Evolutionary conservation across 2,329 filamentous ascomycete genomes (phyloP).

Genomic region (Arthrinium phaeospermum): DNA sequence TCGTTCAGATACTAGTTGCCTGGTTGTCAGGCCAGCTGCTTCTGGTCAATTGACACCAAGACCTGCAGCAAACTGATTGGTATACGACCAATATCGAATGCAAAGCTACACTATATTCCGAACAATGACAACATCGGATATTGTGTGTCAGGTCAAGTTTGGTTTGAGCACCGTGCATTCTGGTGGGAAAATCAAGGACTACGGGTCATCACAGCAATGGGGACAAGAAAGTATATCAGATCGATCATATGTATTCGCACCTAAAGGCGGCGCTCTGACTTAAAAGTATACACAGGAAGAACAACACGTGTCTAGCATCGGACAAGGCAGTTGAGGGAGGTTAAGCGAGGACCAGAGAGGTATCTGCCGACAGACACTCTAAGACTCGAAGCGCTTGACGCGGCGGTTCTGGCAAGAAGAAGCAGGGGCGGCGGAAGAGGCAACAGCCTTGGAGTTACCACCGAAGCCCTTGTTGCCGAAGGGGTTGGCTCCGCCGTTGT

Average conservation of each 20-base stretch:
- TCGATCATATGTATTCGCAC: constrained; percentile 17
- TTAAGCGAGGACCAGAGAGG: background rate
- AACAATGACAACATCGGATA: too few species aligned
- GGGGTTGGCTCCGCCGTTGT: background rate
- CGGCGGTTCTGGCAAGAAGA: constrained; percentile 12
- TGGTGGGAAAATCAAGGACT: background rate
- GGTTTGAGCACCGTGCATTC: background rate
- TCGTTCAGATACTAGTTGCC: background rate
- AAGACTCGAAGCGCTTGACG: background rate
- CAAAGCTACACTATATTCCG: too few species aligned
- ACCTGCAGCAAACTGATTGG: background rate
- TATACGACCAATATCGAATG: background rate
- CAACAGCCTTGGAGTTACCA: background rate
- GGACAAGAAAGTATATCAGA: background rate
- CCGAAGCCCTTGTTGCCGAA: background rate
- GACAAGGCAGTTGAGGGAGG: background rate
- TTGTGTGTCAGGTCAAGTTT: background rate
- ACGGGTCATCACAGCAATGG: background rate
- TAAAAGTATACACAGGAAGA: constrained; percentile 15
- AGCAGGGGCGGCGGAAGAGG: background rate
- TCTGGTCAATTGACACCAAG: background rate
- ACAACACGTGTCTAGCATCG: constrained; percentile 8
- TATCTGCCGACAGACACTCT: background rate
- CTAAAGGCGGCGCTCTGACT: background rate
- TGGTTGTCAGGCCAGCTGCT: background rate